These are phyloP conservation scores for Fusarium sp. DNA, from an alignment of 2,329 filamentous ascomycete species.

Conservation along the genomic window DNA sequence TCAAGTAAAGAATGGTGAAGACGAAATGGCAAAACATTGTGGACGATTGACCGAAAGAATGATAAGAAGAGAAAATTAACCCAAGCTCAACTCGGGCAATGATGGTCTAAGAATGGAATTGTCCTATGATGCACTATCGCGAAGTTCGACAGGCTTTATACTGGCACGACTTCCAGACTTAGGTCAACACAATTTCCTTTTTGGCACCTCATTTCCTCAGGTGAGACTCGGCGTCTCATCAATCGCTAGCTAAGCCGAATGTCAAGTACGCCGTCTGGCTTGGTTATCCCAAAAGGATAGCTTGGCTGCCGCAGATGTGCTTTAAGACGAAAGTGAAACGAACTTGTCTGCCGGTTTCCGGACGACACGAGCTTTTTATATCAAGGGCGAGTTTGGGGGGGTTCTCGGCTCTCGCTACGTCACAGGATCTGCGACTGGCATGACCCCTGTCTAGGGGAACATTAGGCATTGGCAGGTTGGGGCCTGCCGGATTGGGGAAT, in stretches of 20 bases:
- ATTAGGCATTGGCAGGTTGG: not conserved
- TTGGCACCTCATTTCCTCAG: not conserved
- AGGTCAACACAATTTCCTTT: not conserved
- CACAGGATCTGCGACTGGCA: not conserved
- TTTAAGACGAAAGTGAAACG: not conserved
- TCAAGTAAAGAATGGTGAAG: not conserved
- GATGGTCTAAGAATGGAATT: not conserved
- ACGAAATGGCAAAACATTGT: not conserved
- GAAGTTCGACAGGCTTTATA: not conserved
- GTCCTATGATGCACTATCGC: not conserved
- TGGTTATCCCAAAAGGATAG: not conserved
- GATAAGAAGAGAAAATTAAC: not conserved
- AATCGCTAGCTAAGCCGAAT: not conserved
- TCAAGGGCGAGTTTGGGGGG: not conserved
- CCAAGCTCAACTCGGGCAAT: not conserved
- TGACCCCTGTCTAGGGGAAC: not conserved
- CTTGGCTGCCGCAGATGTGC: slow-evolving; percentile 1
- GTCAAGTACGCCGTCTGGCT: not conserved
- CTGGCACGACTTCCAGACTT: not conserved
- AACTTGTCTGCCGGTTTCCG: not conserved
- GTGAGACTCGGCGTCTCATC: not conserved
- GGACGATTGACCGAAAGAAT: not conserved
- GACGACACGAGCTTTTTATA: not conserved
- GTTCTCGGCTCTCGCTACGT: not conserved
- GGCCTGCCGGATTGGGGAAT: not conserved